Conservation (phyloP, 495 filamentous ascomycete species). For the Sordaria brevicollis region DNA sequence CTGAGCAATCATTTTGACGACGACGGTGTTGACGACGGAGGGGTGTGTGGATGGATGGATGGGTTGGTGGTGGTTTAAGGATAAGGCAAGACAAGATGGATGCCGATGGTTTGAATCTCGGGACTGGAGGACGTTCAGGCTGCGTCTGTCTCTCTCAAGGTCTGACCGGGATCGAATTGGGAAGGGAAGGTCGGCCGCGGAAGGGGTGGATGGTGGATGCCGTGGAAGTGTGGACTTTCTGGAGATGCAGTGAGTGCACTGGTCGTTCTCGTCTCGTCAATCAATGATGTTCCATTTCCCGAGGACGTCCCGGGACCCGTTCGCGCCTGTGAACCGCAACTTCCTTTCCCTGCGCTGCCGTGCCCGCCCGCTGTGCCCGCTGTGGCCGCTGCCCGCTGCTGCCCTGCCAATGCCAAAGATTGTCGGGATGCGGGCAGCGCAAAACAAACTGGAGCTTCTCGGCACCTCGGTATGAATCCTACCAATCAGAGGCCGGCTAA, state of each 20-base stretch:
- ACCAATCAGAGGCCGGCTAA: conserved; percentile 18
- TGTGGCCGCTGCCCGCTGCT: not conserved
- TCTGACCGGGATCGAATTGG: not conserved
- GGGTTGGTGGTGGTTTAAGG: not conserved
- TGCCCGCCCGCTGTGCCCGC: too few species aligned
- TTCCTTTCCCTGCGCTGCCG: too few species aligned
- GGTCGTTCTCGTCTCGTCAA: too few species aligned
- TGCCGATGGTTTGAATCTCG: not conserved
- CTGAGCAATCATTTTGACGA: conserved; percentile 23
- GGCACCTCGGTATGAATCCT: conserved; percentile 20
- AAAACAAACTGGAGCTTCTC: conserved; percentile 5
- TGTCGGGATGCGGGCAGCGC: not conserved
- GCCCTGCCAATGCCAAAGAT: not conserved
- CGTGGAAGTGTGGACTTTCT: not conserved
- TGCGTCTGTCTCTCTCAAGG: not conserved
- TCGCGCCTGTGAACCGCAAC: not conserved
- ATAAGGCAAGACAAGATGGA: conserved; percentile 3
- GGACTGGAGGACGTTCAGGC: not conserved
- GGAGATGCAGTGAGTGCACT: too few species aligned
- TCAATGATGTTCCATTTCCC: not conserved
- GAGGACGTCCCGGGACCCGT: not conserved
- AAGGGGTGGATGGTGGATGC: not conserved
- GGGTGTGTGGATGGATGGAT: not conserved
- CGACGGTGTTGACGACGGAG: not conserved
- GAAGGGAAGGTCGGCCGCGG: not conserved